These are phyloP conservation scores for Scutellaria minor DNA, from an alignment of 257 asterid species.

Conservation along the genomic window DNA sequence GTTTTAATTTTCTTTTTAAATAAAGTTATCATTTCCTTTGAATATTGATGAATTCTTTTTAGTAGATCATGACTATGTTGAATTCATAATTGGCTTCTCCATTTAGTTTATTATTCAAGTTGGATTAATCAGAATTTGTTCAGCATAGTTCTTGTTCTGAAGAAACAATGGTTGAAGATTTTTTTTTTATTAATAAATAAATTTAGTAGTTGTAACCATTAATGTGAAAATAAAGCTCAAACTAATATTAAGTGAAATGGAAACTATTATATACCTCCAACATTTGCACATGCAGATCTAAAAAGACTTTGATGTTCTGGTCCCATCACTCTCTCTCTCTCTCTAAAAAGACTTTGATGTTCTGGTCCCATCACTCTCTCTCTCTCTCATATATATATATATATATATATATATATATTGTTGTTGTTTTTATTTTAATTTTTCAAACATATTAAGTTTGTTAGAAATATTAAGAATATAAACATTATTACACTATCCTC, in stretches of 20 bases:
- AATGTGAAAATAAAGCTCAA: neutral
- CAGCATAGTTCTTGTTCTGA: neutral
- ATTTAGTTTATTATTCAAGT: no score
- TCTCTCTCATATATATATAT: no score
- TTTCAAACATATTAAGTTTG: no score
- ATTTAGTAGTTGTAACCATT: constrained; percentile 3
- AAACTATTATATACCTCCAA: neutral
- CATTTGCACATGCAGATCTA: constrained; percentile 29
- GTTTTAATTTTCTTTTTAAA: neutral
- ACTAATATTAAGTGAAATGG: neutral
- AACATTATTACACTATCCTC: no score
- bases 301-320: constrained; percentile 14
- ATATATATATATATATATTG: no score
- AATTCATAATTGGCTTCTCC: no score
- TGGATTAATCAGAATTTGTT: neutral
- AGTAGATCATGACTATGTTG: neutral
- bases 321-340: constrained; percentile 5
- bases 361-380: constrained; percentile 22
- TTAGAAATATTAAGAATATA: no score
- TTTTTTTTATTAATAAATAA: neutral
- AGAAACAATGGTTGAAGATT: neutral
- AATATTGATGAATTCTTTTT: neutral
- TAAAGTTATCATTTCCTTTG: no score
- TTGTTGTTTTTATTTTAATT: no score
- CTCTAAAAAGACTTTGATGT: neutral